Evolutionary conservation across 495 filamentous ascomycete genomes (phyloP).

Genomic region (Aspergillus coremiiformis): DNA sequence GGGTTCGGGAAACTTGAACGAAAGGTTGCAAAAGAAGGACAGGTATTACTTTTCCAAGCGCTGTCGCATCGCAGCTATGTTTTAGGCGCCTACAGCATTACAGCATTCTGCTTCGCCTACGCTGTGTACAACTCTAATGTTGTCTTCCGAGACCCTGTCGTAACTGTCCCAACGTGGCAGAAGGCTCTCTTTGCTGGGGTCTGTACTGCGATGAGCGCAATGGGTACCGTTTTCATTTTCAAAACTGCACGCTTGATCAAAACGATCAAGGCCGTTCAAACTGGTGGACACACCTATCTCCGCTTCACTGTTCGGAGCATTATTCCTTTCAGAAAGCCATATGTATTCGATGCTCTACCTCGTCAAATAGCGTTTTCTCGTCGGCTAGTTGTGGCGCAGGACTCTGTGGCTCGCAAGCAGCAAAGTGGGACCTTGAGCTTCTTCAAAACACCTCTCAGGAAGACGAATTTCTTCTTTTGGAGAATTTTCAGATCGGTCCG

Average conservation of each 20-base stretch:
- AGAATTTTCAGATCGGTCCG: slow-evolving; percentile 33
- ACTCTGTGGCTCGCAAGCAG: slow-evolving; percentile 19
- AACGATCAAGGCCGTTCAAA: slow-evolving; percentile 30
- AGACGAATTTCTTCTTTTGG: slow-evolving; percentile 27
- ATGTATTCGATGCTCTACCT: slow-evolving; percentile 31
- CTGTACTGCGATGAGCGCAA: slow-evolving; percentile 37
- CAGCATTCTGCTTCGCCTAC: slow-evolving; percentile 50
- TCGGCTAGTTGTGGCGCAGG: slow-evolving; percentile 23
- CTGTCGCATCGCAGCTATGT: slow-evolving; percentile 55
- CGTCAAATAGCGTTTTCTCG: slow-evolving; percentile 34
- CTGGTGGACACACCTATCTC: slow-evolving; percentile 24
- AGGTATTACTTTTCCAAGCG: slow-evolving; percentile 51
- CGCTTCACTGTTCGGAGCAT: slow-evolving; percentile 34
- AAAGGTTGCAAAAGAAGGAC: slow-evolving; percentile 31
- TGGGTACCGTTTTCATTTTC: slow-evolving; percentile 35
- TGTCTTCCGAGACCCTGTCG: slow-evolving; percentile 28
- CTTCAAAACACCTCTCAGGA: slow-evolving; percentile 33
- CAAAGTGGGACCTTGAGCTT: slow-evolving; percentile 19
- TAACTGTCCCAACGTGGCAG: slow-evolving; percentile 33
- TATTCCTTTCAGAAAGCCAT: slow-evolving; percentile 36
- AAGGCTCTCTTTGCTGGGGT: slow-evolving; percentile 33
- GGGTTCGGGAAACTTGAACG: slow-evolving; percentile 28
- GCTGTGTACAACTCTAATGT: slow-evolving; percentile 48
- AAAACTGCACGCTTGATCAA: slow-evolving; percentile 31
- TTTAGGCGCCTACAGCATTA: slow-evolving; percentile 47